Evolutionary conservation across 1,284 basidiomycete species (phyloP), one percentile per base, ranked within the genome.

Genomic region (Boletellus dicymbophilus): DNA sequence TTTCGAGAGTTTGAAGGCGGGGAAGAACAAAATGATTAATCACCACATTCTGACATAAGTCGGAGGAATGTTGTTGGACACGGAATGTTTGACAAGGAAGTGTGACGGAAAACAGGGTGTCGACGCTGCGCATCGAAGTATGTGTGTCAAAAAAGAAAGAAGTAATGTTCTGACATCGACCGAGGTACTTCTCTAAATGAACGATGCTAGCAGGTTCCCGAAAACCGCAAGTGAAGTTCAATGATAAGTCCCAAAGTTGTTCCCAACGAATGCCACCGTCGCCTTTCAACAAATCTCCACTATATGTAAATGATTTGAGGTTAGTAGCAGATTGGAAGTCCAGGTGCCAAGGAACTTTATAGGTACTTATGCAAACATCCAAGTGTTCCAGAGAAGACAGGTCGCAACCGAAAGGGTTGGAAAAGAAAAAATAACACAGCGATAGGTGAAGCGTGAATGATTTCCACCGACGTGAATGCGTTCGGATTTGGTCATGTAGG

Each of bases 361-460:
- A n/a, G n/a, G 7, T n/a, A 20, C 46, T 37, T 2, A 48, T 28
- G 7, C 10, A 45, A 12, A 60, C 41, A 16, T 13, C 18, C 6
- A 56, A 31, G 21, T 47, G 27, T 31, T 58, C 60, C 18, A 58
- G 26, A n/a, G 34, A 53, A 8, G 45, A 43, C 27, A 61, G n/a
- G n/a, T 63, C 22, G 33, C 60, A 56, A 6, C 41, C 51, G 12
- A 63, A 58, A 5, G 28, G 27, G 36, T 46, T 49, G 8, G 63
- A 41, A 2, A 11, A 27, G 13, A 45, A 46, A 7, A 52, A 49
- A 31, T 56, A 57, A 37, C n/a, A 10, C 9, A 34, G 28, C 1
- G 53, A 13, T 13, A 63, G 11, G 0, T 37, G 27, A 38, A 63
- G 38, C 3, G 53, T 46, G 37, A 60, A 49, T 18, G n/a, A 13